Conservation (phyloP, 441 rosid genomes). For the Populus hybrid region DNA sequence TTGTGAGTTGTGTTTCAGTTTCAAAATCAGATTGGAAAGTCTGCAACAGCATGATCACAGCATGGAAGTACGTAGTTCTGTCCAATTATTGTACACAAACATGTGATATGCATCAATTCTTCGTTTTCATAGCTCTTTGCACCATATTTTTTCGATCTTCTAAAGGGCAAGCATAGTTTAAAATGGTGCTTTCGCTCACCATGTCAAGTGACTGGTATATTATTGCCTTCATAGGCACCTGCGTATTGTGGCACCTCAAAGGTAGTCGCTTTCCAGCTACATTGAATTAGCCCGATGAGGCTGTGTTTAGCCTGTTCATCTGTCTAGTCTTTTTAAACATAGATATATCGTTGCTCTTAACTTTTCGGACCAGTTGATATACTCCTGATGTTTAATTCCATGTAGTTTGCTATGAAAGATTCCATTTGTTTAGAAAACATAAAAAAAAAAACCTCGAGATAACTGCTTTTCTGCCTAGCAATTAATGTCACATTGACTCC, state of each 20-base stretch:
- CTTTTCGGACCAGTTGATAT: not conserved
- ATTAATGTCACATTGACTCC: not conserved
- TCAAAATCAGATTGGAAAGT: not conserved
- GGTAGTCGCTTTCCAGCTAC: not conserved
- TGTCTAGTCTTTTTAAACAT: not conserved
- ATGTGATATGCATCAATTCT: not conserved
- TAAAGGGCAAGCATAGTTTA: not conserved
- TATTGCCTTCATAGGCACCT: not conserved
- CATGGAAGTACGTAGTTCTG: conserved; percentile 4
- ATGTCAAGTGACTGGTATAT: not conserved
- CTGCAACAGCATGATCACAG: not conserved
- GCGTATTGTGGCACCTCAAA: not conserved
- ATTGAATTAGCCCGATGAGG: not conserved
- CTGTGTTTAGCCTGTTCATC: not conserved
- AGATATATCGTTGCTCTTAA: not conserved
- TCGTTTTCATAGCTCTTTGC: not conserved
- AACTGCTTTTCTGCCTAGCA: not conserved
- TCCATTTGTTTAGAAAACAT: not conserved
- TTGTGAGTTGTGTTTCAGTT: not conserved
- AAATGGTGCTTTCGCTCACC: not conserved
- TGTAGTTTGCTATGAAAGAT: not conserved
- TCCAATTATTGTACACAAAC: conserved; percentile 19
- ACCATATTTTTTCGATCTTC: not conserved
- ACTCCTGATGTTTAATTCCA: not conserved
- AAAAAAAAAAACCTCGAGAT: not conserved